Conservation (phyloP, 305 asterid species). For the Solanum chacoense region DNA sequence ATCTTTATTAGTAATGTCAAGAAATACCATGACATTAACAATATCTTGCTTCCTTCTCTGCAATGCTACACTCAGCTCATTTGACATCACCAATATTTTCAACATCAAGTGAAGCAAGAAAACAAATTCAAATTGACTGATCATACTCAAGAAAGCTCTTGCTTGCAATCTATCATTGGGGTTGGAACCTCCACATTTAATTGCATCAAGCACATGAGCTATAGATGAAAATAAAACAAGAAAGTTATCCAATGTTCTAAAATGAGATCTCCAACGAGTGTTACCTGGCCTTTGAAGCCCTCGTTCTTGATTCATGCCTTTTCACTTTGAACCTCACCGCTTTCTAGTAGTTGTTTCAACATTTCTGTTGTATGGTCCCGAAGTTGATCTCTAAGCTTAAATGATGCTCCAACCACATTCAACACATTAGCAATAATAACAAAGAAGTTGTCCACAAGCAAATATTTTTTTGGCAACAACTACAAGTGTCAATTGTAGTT, state of each 20-base stretch:
- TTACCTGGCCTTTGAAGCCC: background rate
- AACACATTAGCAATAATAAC: background rate
- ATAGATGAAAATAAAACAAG: background rate
- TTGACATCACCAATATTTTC: background rate
- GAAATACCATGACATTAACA: background rate
- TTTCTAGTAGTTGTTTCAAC: background rate
- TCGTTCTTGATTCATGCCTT: background rate
- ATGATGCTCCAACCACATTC: background rate
- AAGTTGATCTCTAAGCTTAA: background rate
- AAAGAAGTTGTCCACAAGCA: background rate
- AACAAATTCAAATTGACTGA: background rate
- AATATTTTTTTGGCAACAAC: background rate
- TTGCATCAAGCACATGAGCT: background rate
- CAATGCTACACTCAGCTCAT: background rate
- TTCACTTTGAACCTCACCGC: background rate
- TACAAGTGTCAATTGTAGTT: background rate
- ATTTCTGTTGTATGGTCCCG: background rate
- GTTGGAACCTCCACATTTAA: background rate
- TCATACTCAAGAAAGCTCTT: background rate
- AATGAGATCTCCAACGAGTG: background rate
- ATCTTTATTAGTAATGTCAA: background rate
- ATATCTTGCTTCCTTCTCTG: background rate
- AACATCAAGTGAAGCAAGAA: background rate
- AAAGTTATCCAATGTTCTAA: background rate
- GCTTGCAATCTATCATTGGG: background rate